Evolutionary conservation across 768 basidiomycete genomes (phyloP), one percentile per base, ranked within the genome.

Genomic region (Pisolithus tinctorius): DNA sequence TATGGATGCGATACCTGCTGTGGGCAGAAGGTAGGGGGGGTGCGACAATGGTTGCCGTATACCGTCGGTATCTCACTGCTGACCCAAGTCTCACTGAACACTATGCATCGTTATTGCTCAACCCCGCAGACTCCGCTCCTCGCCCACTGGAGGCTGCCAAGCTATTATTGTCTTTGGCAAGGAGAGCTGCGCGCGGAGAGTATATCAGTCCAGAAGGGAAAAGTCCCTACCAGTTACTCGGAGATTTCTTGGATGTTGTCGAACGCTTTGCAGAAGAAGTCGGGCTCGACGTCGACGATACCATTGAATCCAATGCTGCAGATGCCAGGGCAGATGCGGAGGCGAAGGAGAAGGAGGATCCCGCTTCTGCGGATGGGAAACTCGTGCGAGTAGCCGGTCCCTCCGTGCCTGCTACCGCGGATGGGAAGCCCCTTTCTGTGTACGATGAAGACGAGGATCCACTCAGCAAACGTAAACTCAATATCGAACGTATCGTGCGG

Each of bases 71-170:
- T 65, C 83, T 98, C 40, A 71, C 79, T 34, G 77, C 93, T 45
- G 88, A 93, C 67, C 86, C 86, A 11, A 84, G 75, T 58, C 57
- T 92, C 53, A 92, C 91, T 7, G 90, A 93, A 64, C 80, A 82
- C 52, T 93, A 87, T 61, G 80, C 85, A 1, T 68, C 75, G 27
- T 68, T 92, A 38, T 77, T 93, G 3, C 78, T 93, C 41, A 68
- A 76, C 10, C 71, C 73, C n/a, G 63, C 68, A 63, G 76, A 80
- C 56, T 75, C 88, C 43, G 59, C 72, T 30, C 81, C 89, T 9
- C 82, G 89, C 43, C 91, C 96, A 1, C 79, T 98, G 26, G 92
- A 95, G 67, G 93, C 95, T 1, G 91, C 93, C 4, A 99, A 99
- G 64, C 77, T 95, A 14, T 74, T 96, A 23, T 75, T 99, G 27